Conservation (phyloP, 345 rosid species). For the Salix dunnii region DNA sequence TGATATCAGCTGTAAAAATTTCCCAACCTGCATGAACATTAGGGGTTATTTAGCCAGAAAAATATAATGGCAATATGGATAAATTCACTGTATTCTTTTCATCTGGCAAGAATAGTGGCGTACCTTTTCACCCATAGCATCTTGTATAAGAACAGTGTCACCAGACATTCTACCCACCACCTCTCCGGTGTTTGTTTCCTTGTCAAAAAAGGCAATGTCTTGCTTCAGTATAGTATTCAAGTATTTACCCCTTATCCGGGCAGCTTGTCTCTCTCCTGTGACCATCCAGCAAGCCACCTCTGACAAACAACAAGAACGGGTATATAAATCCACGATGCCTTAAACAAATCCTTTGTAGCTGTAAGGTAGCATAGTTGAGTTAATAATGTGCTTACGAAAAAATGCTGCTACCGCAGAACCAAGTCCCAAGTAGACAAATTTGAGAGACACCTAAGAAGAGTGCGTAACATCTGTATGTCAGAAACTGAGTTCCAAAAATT, state of each 20-base stretch:
- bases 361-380: neutral
- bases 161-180: slow-evolving; percentile 96
- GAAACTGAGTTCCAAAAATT: neutral
- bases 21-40: slow-evolving; percentile 61
- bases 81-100: neutral
- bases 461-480: neutral
- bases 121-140: slow-evolving; percentile 98
- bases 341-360: neutral
- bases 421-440: slow-evolving; percentile 71
- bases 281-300: slow-evolving; percentile 91
- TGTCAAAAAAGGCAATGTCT: slow-evolving; percentile 74
- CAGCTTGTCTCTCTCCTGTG: slow-evolving; percentile 84
- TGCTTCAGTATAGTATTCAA: slow-evolving; percentile 74
- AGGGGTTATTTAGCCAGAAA: neutral
- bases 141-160: slow-evolving; percentile 88
- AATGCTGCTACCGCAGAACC: slow-evolving; percentile 59
- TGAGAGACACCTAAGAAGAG: slow-evolving; percentile 54
- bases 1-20: slow-evolving; percentile 61
- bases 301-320: slow-evolving; percentile 28
- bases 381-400: slow-evolving; percentile 54
- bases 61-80: neutral
- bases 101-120: neutral
- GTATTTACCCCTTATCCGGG: slow-evolving; percentile 64
- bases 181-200: slow-evolving; percentile 82
- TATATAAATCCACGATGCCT: neutral